Base-by-base conservation (phyloP, 2,329 filamentous ascomycete genomes). In the Neofusicoccum laricinum region DNA sequence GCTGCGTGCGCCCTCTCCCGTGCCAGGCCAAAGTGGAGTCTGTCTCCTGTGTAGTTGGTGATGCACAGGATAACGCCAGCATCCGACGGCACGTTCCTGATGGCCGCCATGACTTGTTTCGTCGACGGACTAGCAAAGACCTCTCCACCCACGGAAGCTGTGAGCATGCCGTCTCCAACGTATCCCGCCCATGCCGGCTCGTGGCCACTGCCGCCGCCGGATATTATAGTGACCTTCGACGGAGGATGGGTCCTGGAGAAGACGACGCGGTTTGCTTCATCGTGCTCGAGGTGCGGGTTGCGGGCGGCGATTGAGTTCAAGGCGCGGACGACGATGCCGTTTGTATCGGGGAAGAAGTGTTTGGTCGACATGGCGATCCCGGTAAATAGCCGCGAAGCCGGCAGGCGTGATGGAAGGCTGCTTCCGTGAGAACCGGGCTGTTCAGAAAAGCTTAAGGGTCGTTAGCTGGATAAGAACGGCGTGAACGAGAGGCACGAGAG, bases 321-420 rank as follows among this genome's bases (percentile, higher is more conserved):
- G 46, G 80, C 80, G 58, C 79, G 77, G n/a, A 80, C 73, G 0
- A 85, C 82, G 15, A 85, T 78, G 64, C 81, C 81, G 66, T 81
- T 77, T 17, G 81, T 81, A 59, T 77, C 78, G 36, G 79, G 76
- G 66, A 85, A 85, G 73, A 84, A 85, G 70, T 85, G 82, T 73
- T 84, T 85, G 30, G 80, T 77, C 38, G 81, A 83, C 82, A 85
- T 85, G 41, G 8, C 19, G 2, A n/a, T 15, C 49, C 41, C 75
- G 46, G 25, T 4, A 10, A n/a, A 17, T 2, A 21, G 14, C 19
- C 12, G 15, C 32, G 50, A 64, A 6, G 7, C 3, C 30, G 14
- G 30, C 12, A 10, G 1, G 36, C 15, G 21, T 5, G 17, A 6
- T 12, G 6, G 12, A n/a, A 14, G 14, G 34, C 4, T 36, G 15